phyloP scores from a whole-genome alignment of 805 yeast species.

The Saturnispora besseyi region DNA sequence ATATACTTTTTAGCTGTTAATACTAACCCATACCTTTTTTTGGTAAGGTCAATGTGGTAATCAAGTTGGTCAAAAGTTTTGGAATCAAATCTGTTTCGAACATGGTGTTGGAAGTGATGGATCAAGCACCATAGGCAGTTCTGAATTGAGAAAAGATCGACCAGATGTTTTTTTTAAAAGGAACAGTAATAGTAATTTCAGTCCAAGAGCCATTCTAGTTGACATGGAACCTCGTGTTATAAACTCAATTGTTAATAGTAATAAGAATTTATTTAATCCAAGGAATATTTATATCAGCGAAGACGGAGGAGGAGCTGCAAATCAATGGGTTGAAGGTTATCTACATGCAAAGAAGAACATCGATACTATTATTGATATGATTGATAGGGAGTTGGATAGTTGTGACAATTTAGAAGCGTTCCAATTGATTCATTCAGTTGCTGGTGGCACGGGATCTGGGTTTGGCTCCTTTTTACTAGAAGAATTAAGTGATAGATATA shows the following conservation, averaged over 20 bases:
- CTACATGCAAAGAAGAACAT: conserved; percentile 57
- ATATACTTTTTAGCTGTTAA: neutral
- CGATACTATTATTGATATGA: conserved; percentile 71
- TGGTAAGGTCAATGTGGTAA: conserved; percentile 85
- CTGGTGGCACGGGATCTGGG: conserved; percentile 99
- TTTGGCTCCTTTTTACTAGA: conserved; percentile 65
- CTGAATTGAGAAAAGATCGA: conserved; percentile 46
- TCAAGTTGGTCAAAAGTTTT: conserved; percentile 86
- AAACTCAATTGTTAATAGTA: conserved; percentile 36
- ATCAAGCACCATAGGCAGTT: neutral
- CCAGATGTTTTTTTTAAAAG: conserved; percentile 77
- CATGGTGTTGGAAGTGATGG: conserved; percentile 51
- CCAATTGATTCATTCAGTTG: conserved; percentile 86
- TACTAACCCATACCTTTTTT: conserved; percentile 9
- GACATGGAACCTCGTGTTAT: conserved; percentile 91
- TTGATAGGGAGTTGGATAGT: conserved; percentile 84
- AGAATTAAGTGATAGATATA: conserved; percentile 66
- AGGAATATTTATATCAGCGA: conserved; percentile 69
- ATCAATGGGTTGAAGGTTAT: conserved; percentile 92
- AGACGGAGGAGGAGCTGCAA: conserved; percentile 92
- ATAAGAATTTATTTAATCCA: conserved; percentile 58
- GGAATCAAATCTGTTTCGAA: conserved; percentile 81
- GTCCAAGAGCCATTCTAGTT: conserved; percentile 79
- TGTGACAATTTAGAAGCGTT: conserved; percentile 87
- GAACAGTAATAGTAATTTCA: conserved; percentile 60